Evolutionary conservation across 164 flowering plant species (phyloP).

Genomic region (Vitis cinerea): DNA sequence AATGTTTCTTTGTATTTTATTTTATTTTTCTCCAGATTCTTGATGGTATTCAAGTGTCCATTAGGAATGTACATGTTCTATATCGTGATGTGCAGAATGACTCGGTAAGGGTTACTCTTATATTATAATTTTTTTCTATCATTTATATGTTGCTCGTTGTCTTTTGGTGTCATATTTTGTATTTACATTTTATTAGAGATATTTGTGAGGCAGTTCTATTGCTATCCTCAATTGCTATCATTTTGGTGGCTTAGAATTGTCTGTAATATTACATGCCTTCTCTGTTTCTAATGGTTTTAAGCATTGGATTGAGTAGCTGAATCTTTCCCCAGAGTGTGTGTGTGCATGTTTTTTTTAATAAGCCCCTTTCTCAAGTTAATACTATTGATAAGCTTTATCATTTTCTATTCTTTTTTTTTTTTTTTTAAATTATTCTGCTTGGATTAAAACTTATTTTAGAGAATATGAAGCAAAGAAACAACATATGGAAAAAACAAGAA

Average conservation of each 20-base stretch:
- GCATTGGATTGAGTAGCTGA: too few species aligned
- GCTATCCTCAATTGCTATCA: background rate
- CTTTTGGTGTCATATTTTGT: background rate
- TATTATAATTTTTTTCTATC: background rate
- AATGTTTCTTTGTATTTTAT: background rate
- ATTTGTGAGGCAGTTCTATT: background rate
- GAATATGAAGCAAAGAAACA: too few species aligned
- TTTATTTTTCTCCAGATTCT: constrained; percentile 51
- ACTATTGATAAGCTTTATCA: too few species aligned
- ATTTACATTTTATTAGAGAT: background rate
- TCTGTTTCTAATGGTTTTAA: too few species aligned
- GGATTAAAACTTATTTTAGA: too few species aligned
- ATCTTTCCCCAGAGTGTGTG: too few species aligned
- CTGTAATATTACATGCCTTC: background rate
- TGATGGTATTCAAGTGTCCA: constrained; percentile 83
- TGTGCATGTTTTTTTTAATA: too few species aligned
- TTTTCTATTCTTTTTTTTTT: too few species aligned
- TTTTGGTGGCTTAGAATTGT: background rate
- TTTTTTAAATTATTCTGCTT: too few species aligned
- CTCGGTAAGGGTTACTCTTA: constrained; percentile 27
- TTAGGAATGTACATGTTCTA: constrained; percentile 61
- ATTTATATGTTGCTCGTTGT: background rate
- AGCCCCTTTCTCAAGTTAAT: too few species aligned
- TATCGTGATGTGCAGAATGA: constrained; percentile 44
- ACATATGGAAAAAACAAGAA: too few species aligned